phyloP scores from a whole-genome alignment of 1,284 basidiomycete genomes.

The Grifola frondosa region DNA sequence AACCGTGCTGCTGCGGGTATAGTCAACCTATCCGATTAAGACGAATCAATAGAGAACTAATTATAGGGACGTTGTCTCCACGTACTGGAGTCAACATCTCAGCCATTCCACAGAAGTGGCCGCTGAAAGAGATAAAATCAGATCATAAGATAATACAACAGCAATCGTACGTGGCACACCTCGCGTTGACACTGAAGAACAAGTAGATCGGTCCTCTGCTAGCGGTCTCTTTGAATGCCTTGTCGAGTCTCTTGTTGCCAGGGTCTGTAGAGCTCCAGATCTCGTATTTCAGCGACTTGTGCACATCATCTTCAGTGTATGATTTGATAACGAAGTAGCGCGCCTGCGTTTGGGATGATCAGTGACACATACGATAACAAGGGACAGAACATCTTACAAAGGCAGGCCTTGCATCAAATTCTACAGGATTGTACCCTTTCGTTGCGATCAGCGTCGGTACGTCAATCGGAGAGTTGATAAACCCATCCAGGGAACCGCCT shows the following conservation, averaged over 20 bases:
- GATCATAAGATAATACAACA: constrained; percentile 6
- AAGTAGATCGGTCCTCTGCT: constrained; percentile 90
- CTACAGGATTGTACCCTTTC: constrained; percentile 89
- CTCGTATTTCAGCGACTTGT: constrained; percentile 94
- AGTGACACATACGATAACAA: constrained; percentile 1
- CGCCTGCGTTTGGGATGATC: constrained; percentile 47
- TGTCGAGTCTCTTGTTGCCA: constrained; percentile 93
- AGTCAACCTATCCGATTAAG: constrained; percentile 58
- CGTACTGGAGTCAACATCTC: constrained; percentile 87
- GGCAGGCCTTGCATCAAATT: constrained; percentile 79
- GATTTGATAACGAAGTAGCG: constrained; percentile 97
- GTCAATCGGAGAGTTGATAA: constrained; percentile 69
- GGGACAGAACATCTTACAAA: constrained; percentile 52
- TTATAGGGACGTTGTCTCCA: neutral
- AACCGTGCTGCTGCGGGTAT: constrained; percentile 84
- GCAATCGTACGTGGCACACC: constrained; percentile 36
- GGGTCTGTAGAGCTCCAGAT: constrained; percentile 97
- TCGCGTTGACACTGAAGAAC: constrained; percentile 95
- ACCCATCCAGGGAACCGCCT: constrained; percentile 25
- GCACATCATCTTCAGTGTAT: constrained; percentile 96
- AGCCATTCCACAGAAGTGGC: constrained; percentile 96
- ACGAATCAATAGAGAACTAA: constrained; percentile 1
- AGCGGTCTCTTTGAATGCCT: constrained; percentile 88
- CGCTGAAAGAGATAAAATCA: constrained; percentile 43
- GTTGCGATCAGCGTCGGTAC: constrained; percentile 82